Percentiles rank a stretch among this genome's conserved stretches.
These are phyloP conservation scores for Chlorella variabilis DNA, from an alignment of 163 green algal genomes.

Conservation along the genomic window DNA sequence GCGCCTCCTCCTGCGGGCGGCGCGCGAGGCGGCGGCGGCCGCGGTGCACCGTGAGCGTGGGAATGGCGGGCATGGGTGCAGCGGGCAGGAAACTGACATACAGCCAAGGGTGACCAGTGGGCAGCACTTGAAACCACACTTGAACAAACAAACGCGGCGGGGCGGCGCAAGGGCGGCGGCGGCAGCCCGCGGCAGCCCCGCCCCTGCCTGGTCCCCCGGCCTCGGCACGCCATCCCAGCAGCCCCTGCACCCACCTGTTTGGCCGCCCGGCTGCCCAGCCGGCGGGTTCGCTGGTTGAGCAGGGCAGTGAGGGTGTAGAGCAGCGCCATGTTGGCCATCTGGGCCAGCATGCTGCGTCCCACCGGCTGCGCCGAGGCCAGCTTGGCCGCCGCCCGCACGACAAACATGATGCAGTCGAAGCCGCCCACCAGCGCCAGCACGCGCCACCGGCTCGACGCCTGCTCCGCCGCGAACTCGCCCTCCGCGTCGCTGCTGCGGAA, in stretches of 20 bases:
- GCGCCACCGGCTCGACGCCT: slow-evolving; percentile 64
- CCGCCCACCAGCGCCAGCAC: slow-evolving; percentile 71
- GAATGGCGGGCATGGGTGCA: too few relatives aligned
- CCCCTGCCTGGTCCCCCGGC: too few relatives aligned
- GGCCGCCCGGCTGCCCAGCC: slow-evolving; percentile 54
- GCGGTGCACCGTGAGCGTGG: too few relatives aligned
- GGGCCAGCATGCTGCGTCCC: slow-evolving; percentile 50
- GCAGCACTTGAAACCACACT: too few relatives aligned
- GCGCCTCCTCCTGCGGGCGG: slow-evolving; percentile 73
- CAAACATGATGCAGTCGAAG: slow-evolving; percentile 74
- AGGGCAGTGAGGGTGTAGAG: slow-evolving; percentile 68
- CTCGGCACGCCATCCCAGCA: too few relatives aligned
- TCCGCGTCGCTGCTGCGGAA: slow-evolving; percentile 53
- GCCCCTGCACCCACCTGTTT: too few relatives aligned
- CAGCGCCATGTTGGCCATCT: slow-evolving; percentile 74
- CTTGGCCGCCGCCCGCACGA: slow-evolving; percentile 57
- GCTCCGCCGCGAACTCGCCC: slow-evolving; percentile 65
- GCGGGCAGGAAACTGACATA: too few relatives aligned
- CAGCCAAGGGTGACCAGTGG: too few relatives aligned
- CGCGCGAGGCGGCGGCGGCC: too few relatives aligned
- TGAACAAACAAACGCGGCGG: too few relatives aligned
- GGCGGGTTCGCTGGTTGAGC: slow-evolving; percentile 62
- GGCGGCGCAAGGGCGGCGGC: too few relatives aligned
- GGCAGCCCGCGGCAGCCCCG: too few relatives aligned
- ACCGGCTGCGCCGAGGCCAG: slow-evolving; percentile 7